Percentiles rank a stretch among this genome's conserved stretches.
These are phyloP conservation scores for Zygoascus meyerae DNA, from an alignment of 1,139 yeast species.

Conservation along the genomic window DNA sequence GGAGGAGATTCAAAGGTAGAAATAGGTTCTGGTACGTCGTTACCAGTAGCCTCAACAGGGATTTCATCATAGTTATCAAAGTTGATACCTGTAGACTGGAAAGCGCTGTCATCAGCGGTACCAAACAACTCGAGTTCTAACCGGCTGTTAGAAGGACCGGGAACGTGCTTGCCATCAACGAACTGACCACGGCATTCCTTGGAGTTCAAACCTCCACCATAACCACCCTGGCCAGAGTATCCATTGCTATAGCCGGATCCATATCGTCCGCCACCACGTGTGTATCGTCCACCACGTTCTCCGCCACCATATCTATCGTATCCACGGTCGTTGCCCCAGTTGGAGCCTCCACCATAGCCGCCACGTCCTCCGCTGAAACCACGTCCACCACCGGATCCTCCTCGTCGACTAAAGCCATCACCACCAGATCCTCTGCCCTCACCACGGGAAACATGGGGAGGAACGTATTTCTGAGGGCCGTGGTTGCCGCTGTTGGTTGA, in stretches of 20 bases:
- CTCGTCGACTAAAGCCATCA: slow-evolving; percentile 11
- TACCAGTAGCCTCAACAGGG: slow-evolving; percentile 97
- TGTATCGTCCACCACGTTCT: slow-evolving; percentile 23
- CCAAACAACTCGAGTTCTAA: slow-evolving; percentile 84
- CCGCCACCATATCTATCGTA: slow-evolving; percentile 29
- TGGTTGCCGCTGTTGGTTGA: slow-evolving; percentile 20
- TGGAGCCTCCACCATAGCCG: slow-evolving; percentile 18
- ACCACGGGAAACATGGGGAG: slow-evolving; percentile 51
- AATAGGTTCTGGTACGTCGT: slow-evolving; percentile 91
- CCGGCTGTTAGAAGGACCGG: slow-evolving; percentile 66
- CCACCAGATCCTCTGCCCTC: slow-evolving; percentile 25
- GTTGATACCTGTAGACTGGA: slow-evolving; percentile 95
- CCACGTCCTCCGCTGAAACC: slow-evolving; percentile 16
- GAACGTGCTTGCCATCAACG: slow-evolving; percentile 84
- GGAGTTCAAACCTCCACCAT: slow-evolving; percentile 35
- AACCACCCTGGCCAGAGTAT: slow-evolving; percentile 32
- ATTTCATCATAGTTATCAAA: slow-evolving; percentile 97
- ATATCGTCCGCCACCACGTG: slow-evolving; percentile 28
- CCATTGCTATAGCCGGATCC: slow-evolving; percentile 28
- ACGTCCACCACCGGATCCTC: slow-evolving; percentile 15
- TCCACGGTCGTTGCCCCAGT: slow-evolving; percentile 25
- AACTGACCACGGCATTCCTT: slow-evolving; percentile 42
- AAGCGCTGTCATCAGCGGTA: slow-evolving; percentile 68
- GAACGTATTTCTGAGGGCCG: slow-evolving; percentile 44
- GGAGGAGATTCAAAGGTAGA: slow-evolving; percentile 87